phyloP scores from a whole-genome alignment of 192 early-diverging fungal species.

The Coemansia sp. region DNA sequence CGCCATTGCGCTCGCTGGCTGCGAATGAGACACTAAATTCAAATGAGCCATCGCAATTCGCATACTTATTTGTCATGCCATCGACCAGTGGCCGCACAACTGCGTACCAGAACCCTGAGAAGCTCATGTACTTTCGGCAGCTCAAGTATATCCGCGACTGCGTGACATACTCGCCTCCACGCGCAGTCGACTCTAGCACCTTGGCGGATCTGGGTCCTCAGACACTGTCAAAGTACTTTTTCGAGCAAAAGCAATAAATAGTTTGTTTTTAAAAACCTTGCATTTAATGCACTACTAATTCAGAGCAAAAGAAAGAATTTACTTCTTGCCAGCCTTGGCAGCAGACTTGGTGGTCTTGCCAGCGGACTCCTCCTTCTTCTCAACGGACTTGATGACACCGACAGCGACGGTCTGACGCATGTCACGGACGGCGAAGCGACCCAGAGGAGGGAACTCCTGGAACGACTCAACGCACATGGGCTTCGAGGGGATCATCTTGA shows the following conservation, averaged over 20 bases:
- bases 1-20: background rate
- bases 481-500: constrained; percentile 94
- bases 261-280: background rate
- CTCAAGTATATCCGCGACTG: constrained; percentile 50
- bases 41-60: constrained; percentile 10
- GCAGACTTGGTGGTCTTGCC: constrained; percentile 80
- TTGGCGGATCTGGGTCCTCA: constrained; percentile 20
- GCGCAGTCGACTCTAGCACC: constrained; percentile 7
- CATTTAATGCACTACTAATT: background rate
- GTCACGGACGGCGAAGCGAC: constrained; percentile 97
- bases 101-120: constrained; percentile 62
- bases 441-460: constrained; percentile 90
- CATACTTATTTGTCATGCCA: constrained; percentile 64
- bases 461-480: constrained; percentile 95
- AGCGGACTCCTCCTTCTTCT: constrained; percentile 72
- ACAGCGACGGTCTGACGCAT: constrained; percentile 97
- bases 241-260: background rate
- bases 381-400: constrained; percentile 93
- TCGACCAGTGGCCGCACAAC: constrained; percentile 70
- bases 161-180: constrained; percentile 1
- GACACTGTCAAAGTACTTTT: constrained; percentile 32
- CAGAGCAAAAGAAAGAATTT: constrained; percentile 37
- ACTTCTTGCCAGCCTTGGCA: constrained; percentile 78
- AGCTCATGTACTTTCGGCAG: constrained; percentile 57
- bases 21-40: constrained; percentile 7